Conservation (phyloP, 1,139 yeast species). For the Eremothecium sinecaudum region DNA sequence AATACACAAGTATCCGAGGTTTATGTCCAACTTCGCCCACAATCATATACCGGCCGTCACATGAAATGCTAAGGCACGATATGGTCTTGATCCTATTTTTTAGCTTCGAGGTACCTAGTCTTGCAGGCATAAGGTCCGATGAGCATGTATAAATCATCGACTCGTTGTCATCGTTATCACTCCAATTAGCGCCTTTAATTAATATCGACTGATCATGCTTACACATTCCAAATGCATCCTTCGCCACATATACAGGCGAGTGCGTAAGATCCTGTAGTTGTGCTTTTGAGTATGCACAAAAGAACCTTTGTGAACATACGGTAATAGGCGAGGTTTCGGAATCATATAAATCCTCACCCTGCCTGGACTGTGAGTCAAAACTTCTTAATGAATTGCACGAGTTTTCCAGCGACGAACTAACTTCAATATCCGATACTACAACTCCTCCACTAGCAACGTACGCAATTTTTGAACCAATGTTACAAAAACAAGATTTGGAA, state of each 20-base stretch:
- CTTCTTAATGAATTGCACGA: not conserved
- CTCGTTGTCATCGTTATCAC: constrained; percentile 6
- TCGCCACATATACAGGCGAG: constrained; percentile 1
- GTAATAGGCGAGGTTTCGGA: not conserved
- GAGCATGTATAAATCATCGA: constrained; percentile 1
- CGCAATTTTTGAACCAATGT: constrained; percentile 1
- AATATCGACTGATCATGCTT: constrained; percentile 9
- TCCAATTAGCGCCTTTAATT: constrained; percentile 7
- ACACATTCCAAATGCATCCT: constrained; percentile 6
- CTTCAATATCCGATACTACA: constrained; percentile 4
- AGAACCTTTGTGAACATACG: constrained; percentile 7
- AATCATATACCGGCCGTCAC: constrained; percentile 7
- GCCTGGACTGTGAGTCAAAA: not conserved
- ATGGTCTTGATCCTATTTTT: constrained; percentile 9
- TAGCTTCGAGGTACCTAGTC: constrained; percentile 7
- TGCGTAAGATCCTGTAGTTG: constrained; percentile 3
- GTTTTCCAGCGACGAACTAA: not conserved
- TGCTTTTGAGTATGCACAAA: constrained; percentile 8
- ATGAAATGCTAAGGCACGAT: constrained; percentile 8
- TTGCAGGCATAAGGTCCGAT: constrained; percentile 8
- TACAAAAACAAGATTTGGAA: constrained; percentile 5
- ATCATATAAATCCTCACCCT: not conserved
- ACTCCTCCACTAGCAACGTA: constrained; percentile 6
- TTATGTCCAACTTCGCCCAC: constrained; percentile 10
- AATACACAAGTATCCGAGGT: constrained; percentile 8